Evolutionary conservation across 371 early-diverging fungal genomes (phyloP), one percentile per base, ranked within the genome.

Genomic region (Mortierella sp.): DNA sequence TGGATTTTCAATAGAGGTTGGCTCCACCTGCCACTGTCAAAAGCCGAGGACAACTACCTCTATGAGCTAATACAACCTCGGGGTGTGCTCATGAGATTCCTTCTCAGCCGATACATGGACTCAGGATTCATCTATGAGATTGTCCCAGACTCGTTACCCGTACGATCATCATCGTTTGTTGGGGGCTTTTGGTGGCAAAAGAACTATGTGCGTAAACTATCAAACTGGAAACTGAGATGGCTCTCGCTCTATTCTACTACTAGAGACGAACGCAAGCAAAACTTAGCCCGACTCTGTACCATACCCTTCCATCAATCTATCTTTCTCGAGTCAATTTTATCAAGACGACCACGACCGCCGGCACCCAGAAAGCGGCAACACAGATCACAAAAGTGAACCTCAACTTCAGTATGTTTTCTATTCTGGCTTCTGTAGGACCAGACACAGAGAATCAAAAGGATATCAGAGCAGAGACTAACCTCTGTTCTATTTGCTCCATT

Each of bases 221-320:
- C 53, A 4, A 21, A 9, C 23, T 26, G 37, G 37, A 37, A 9
- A 37, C 37, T 37, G 37, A 37, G 37, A 37, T 3, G 9, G 3
- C 3, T 37, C 37, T 53, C 21, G 21, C 9, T 12, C 21, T 4
- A 37, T 37, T 9, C 37, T 9, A 37, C 21, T 15, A n/a, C 30
- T 51, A 77, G 79, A 79, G 60, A 47, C 60, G 79, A 37, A 79
- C 79, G 18, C 79, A 79, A 45, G 53, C 70, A 45, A 79, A 79
- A 51, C 64, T 79, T 47, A 70, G 73, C 50, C 79, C 79, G 18
- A 53, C 79, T 7, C 73, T 72, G 12, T 79, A 79, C 57, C 70
- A 65, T 43, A 66, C 64, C 37, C 64, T 79, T 21, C 79, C 79
- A 2, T 66, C 73, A 18, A 79, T 79, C 47, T 79, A 79, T 30